Conservation (phyloP, 2,329 filamentous ascomycete species). For the Periconia sp. region DNA sequence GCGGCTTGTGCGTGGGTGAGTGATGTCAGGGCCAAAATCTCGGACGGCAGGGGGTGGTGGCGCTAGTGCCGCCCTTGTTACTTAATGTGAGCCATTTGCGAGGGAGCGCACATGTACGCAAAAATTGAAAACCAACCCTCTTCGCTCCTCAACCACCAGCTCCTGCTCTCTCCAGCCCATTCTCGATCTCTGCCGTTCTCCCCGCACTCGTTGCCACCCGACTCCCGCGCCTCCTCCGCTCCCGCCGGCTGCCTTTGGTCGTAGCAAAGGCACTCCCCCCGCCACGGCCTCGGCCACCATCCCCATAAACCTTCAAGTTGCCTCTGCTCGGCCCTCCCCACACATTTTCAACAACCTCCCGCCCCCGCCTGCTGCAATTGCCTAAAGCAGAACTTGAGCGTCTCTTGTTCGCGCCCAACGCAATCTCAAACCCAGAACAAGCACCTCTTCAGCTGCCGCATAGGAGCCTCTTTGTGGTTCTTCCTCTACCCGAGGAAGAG, state of each 20-base stretch:
- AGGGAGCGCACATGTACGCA: constrained; percentile 24
- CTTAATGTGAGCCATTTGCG: constrained; percentile 27
- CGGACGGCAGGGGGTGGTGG: constrained; percentile 3
- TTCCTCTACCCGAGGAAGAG: constrained; percentile 99
- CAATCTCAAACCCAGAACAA: constrained; percentile 59
- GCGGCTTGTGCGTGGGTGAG: no score
- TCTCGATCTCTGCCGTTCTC: constrained; percentile 12
- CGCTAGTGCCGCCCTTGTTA: constrained; percentile 17
- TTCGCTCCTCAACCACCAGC: constrained; percentile 22
- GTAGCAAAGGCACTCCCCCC: constrained; percentile 48
- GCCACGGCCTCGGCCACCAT: constrained; percentile 54
- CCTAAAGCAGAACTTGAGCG: constrained; percentile 46
- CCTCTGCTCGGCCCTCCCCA: constrained; percentile 50
- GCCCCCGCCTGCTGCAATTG: constrained; percentile 47
- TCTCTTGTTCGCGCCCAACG: constrained; percentile 51
- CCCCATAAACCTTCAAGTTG: constrained; percentile 55
- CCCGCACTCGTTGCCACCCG: not conserved
- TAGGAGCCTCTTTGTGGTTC: constrained; percentile 97
- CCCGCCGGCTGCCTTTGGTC: constrained; percentile 46
- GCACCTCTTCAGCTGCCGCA: constrained; percentile 93
- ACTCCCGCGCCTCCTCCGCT: constrained; percentile 3
- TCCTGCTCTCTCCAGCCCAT: constrained; percentile 13
- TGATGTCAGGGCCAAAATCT: constrained; percentile 22
- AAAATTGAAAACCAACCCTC: constrained; percentile 35
- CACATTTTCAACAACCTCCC: constrained; percentile 59